Conservation (phyloP, 2,329 filamentous ascomycete species). For the Penicillium griseofulvum region DNA sequence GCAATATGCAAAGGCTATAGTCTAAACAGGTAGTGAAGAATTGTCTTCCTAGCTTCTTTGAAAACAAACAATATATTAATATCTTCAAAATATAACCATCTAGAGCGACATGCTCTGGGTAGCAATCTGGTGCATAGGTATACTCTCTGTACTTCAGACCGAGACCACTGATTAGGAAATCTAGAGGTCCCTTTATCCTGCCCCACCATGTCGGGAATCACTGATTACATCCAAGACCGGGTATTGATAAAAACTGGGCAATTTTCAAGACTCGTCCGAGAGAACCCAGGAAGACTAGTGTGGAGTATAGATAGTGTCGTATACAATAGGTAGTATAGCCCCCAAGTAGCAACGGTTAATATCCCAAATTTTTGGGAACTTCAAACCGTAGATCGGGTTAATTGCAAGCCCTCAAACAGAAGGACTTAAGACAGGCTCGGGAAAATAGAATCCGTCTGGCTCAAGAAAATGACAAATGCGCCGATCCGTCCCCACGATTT, state of each 20-base stretch:
- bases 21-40: too few species aligned
- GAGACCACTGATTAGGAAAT: slow-evolving; percentile 35
- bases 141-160: slow-evolving; percentile 25
- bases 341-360: slow-evolving; percentile 17
- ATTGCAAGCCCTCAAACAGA: slow-evolving; percentile 7
- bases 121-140: slow-evolving; percentile 15
- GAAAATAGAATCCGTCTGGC: slow-evolving; percentile 39
- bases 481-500: slow-evolving; percentile 36
- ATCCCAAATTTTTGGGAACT: slow-evolving; percentile 28
- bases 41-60: too few species aligned
- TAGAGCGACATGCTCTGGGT: not conserved
- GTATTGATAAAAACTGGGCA: not conserved
- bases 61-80: not conserved
- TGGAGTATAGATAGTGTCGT: not conserved
- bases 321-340: not conserved
- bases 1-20: not conserved
- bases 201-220: slow-evolving; percentile 30
- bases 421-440: slow-evolving; percentile 16
- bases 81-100: not conserved
- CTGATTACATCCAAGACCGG: slow-evolving; percentile 3
- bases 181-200: slow-evolving; percentile 17
- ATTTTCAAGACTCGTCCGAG: slow-evolving; percentile 9
- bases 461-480: slow-evolving; percentile 34
- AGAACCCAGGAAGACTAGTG: not conserved
- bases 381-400: slow-evolving; percentile 17